A percentile compares a stretch with the other conserved stretches of the same genome.
Evolutionary conservation across 441 rosid species (phyloP).

Genomic region (Corymbia citriodora): DNA sequence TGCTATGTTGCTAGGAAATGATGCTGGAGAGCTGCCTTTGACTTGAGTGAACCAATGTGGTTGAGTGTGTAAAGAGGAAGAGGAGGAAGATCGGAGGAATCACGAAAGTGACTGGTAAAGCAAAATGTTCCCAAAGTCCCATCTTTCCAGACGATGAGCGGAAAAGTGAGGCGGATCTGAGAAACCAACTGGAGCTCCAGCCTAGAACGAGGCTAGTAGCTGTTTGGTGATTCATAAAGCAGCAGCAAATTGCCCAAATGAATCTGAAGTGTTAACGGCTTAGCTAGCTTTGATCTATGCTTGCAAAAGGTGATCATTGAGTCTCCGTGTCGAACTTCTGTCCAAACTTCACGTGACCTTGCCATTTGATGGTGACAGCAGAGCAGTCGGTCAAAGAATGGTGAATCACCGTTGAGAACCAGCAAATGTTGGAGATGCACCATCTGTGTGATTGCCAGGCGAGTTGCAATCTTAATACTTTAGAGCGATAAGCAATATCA

Average conservation of each 20-base stretch:
- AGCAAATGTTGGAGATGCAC: background rate
- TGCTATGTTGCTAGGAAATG: background rate
- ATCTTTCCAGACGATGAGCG: background rate
- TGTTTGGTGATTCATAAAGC: background rate
- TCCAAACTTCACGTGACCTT: background rate
- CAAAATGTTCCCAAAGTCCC: background rate
- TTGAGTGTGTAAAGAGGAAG: background rate
- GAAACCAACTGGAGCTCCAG: background rate
- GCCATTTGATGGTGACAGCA: background rate
- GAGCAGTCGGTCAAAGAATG: background rate
- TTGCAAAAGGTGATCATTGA: background rate
- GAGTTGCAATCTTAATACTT: background rate
- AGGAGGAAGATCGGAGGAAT: background rate
- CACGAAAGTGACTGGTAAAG: background rate
- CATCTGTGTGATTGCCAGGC: background rate
- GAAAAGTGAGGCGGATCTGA: background rate
- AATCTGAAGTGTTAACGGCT: background rate
- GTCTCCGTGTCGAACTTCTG: background rate
- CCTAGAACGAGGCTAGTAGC: background rate
- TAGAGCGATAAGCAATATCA: background rate
- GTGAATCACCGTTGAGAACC: too few species aligned
- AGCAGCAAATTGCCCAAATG: background rate
- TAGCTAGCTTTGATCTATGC: background rate
- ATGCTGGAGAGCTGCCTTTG: background rate
- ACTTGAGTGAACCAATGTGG: background rate